Evolutionary conservation across 2,329 filamentous ascomycete genomes (phyloP).

Genomic region (Tolypocladium paradoxum): DNA sequence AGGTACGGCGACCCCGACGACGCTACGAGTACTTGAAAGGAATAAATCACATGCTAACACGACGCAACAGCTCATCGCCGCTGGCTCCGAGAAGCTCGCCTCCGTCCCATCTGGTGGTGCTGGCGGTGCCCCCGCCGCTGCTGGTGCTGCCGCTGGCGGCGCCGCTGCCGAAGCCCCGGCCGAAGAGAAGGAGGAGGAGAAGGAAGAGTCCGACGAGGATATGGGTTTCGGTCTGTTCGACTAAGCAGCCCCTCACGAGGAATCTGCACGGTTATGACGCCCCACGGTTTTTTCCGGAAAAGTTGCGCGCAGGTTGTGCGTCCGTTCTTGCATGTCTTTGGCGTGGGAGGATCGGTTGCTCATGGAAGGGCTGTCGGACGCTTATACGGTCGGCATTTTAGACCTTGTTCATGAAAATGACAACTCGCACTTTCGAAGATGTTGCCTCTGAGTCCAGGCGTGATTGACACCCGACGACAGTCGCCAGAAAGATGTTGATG

Average conservation of each 20-base stretch:
- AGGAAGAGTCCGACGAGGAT: constrained; percentile 65
- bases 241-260: constrained; percentile 36
- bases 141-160: constrained; percentile 56
- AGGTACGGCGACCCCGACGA: constrained; percentile 47
- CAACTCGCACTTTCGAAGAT: constrained; percentile 13
- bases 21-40: not conserved
- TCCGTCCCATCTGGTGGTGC: constrained; percentile 90
- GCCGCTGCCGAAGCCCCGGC: constrained; percentile 52
- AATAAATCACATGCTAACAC: constrained; percentile 8
- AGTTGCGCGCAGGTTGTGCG: constrained; percentile 19
- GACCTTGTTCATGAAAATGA: constrained; percentile 18
- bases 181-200: constrained; percentile 74
- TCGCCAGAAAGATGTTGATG: not conserved
- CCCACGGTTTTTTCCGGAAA: constrained; percentile 23
- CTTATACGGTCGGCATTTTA: constrained; percentile 14
- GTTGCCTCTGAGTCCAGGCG: not conserved
- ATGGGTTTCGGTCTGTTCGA: constrained; percentile 71
- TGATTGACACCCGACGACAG: not conserved
- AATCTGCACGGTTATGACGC: constrained; percentile 18
- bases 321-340: constrained; percentile 18
- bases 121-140: constrained; percentile 58
- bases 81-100: constrained; percentile 87
- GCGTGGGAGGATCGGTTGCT: constrained; percentile 20
- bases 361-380: constrained; percentile 18
- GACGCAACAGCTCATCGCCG: constrained; percentile 64